Percentiles rank a stretch among this genome's conserved stretches.
Evolutionary conservation across 2,329 filamentous ascomycete species (phyloP).

Genomic region (Penicillium sp.): DNA sequence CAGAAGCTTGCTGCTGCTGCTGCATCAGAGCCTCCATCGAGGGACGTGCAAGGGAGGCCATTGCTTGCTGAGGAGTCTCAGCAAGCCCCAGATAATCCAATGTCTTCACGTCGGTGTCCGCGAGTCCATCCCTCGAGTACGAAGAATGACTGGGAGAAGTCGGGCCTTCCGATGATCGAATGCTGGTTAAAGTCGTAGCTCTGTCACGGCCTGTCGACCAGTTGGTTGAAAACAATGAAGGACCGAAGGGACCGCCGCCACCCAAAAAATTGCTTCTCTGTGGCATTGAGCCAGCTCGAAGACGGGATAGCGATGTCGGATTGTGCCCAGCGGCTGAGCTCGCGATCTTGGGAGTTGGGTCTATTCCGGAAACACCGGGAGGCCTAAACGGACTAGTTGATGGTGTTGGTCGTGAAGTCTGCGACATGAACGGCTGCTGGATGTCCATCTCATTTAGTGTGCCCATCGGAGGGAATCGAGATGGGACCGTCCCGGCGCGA

Average conservation of each 20-base stretch:
- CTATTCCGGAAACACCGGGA: conserved; percentile 42
- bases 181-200: conserved; percentile 84
- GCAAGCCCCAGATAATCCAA: conserved; percentile 93
- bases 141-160: conserved; percentile 83
- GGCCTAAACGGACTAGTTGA: conserved; percentile 85
- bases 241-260: conserved; percentile 70
- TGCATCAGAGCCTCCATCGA: conserved; percentile 51
- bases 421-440: conserved; percentile 62
- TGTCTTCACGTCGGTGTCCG: conserved; percentile 86
- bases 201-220: conserved; percentile 81
- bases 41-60: conserved; percentile 68
- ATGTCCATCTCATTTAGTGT: conserved; percentile 58
- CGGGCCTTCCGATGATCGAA: conserved; percentile 81
- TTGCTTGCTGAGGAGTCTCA: conserved; percentile 81
- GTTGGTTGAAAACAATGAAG: conserved; percentile 80
- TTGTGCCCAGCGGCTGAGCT: conserved; percentile 54
- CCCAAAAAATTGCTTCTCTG: conserved; percentile 72
- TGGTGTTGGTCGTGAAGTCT: conserved; percentile 80
- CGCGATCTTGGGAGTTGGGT: conserved; percentile 41
- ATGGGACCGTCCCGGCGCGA: conserved; percentile 93
- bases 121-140: conserved; percentile 79
- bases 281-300: conserved; percentile 91
- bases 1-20: conserved; percentile 49
- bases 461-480: conserved; percentile 79
- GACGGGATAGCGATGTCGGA: conserved; percentile 75